A percentile compares a stretch with the other conserved stretches of the same genome.
Evolutionary conservation across 169 alveolate species (phyloP).

Genomic region (Cryptosporidium ubiquitum): DNA sequence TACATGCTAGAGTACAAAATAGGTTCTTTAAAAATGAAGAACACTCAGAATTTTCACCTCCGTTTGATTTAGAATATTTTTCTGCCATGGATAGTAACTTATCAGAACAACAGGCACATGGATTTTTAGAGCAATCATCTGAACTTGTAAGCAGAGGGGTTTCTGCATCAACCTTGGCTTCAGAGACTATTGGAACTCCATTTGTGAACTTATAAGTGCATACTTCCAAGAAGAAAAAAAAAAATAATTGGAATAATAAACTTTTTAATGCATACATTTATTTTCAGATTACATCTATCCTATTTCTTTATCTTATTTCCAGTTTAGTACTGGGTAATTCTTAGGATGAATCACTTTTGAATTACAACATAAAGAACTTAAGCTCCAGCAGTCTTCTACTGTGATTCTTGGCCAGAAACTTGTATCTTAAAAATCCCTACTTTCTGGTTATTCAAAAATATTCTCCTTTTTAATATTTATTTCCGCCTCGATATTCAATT

Average conservation of each 20-base stretch:
- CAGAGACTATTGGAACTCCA: slow-evolving; percentile 61
- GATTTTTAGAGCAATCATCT: slow-evolving; percentile 57
- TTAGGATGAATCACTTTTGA: not conserved
- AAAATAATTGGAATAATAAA: slow-evolving; percentile 1
- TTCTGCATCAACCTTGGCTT: slow-evolving; percentile 10
- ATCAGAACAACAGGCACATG: slow-evolving; percentile 70
- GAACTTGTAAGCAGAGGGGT: slow-evolving; percentile 7
- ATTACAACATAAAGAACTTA: not conserved
- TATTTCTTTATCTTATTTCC: not conserved
- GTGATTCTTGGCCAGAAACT: not conserved
- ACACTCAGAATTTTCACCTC: slow-evolving; percentile 19
- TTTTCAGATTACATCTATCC: slow-evolving; percentile 17
- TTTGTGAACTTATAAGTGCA: not conserved
- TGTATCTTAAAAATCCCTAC: not conserved
- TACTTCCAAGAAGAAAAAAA: not conserved
- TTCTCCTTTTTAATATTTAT: not conserved
- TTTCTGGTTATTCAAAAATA: not conserved
- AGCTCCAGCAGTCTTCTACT: not conserved
- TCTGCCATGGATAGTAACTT: slow-evolving; percentile 39
- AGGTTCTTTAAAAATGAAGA: slow-evolving; percentile 30
- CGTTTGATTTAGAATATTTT: slow-evolving; percentile 9
- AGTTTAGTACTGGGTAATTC: not conserved
- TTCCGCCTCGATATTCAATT: slow-evolving; percentile 68
- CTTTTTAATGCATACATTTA: slow-evolving; percentile 47
- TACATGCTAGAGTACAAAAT: slow-evolving; percentile 70